Base-by-base conservation (phyloP, 2,329 filamentous ascomycete species). In the Ophiostoma triangulosporum region DNA sequence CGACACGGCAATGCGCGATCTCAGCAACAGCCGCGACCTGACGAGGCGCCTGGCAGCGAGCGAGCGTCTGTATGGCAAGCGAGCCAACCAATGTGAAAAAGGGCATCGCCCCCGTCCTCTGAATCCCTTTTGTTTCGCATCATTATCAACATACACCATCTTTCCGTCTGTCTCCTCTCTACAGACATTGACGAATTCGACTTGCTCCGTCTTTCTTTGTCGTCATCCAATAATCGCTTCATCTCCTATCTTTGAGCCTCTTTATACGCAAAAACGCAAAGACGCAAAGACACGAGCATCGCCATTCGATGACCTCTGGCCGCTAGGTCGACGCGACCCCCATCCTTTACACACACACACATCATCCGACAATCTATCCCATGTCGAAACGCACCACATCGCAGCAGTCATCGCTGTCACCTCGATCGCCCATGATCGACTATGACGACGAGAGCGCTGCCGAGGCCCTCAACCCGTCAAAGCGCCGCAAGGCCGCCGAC, bases 361-460 rank as follows among this genome's bases (percentile, higher is more conserved):
- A 15, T 35, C 14, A 15, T 35, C 15, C 14, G 32, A 35, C 32
- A 11, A 35, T 35, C 14, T n/a, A n/a, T 6, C 1, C 20, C 29
- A 35, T 33, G 62, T 57, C 52, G 3, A 59, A 62, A 51, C 55
- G 57, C 50, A 61, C 62, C 12, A 65, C 64, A 3, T 62, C 63
- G 15, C 60, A 61, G n/a, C 72, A 75, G 54, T 74, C 72, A 32
- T 72, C 73, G 24, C 66, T 74, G 4, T 75, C 73, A 29, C 74
- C 72, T 4, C 66, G 73, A 62, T 67, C 67, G 20, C 70, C 71
- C 4, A 70, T 70, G 48, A 72, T 73, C 50, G 68, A 67, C 17
- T 73, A 69, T 52, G 71, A 75, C 48, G 71, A 75, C 45, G 72
- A 74, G 20, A 67, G 57, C 15, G 67, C 67, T 40, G 67, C 72